Evolutionary conservation across 805 yeast species (phyloP).

Genomic region (Nakazawaea wyomingensis): DNA sequence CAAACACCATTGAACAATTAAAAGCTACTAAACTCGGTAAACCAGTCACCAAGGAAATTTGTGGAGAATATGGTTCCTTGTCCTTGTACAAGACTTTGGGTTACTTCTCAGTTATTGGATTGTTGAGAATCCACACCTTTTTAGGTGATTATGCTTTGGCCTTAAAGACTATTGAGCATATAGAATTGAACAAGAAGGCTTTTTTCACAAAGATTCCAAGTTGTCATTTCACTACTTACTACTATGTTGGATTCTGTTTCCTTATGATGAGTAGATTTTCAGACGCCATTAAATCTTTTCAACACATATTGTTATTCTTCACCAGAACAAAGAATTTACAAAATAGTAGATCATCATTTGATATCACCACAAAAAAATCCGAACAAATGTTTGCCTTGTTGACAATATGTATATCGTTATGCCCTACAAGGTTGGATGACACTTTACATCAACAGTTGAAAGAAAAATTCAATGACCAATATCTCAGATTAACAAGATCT

Average conservation of each 20-base stretch:
- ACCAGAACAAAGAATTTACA: conserved; percentile 39
- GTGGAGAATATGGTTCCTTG: conserved; percentile 39
- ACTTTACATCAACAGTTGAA: conserved; percentile 36
- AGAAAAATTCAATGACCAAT: conserved; percentile 43
- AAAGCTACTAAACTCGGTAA: conserved; percentile 26
- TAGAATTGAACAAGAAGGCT: conserved; percentile 42
- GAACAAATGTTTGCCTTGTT: conserved; percentile 48
- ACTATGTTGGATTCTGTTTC: conserved; percentile 47
- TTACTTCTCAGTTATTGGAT: conserved; percentile 43
- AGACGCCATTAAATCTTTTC: conserved; percentile 44
- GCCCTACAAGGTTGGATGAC: conserved; percentile 44
- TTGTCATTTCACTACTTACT: conserved; percentile 46
- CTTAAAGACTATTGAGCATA: conserved; percentile 40
- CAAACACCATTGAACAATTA: conserved; percentile 33
- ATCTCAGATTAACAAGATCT: conserved; percentile 31
- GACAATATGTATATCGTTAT: conserved; percentile 39
- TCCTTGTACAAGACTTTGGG: conserved; percentile 42
- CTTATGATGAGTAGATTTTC: conserved; percentile 45
- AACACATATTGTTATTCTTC: conserved; percentile 41
- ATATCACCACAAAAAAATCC: conserved; percentile 39
- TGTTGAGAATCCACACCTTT: conserved; percentile 43
- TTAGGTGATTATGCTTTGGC: conserved; percentile 47
- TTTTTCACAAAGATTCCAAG: conserved; percentile 42
- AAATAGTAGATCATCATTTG: conserved; percentile 36
- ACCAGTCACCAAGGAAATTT: conserved; percentile 21